Percentiles rank a stretch among this genome's conserved stretches.
These are phyloP conservation scores for Cicer yamashitae DNA, from an alignment of 306 rosid species.

Conservation along the genomic window DNA sequence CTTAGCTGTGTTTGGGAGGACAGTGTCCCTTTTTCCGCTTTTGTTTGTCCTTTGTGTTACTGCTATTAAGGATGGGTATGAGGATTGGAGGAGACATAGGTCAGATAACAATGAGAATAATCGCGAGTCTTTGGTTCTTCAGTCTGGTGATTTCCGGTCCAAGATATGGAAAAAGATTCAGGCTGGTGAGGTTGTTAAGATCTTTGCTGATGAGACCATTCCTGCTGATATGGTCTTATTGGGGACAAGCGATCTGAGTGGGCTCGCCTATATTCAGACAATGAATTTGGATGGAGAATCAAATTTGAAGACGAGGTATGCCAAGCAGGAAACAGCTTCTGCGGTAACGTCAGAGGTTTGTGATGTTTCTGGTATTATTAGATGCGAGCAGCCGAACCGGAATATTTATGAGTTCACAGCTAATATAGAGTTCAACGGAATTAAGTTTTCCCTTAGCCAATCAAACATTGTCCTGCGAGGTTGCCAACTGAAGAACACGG, in stretches of 20 bases:
- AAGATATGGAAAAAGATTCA: conserved; percentile 82
- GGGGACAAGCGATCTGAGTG: conserved; percentile 96
- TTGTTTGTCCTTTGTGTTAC: conserved; percentile 89
- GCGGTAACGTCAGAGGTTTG: conserved; percentile 61
- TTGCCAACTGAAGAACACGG: conserved; percentile 96
- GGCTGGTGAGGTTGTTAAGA: conserved; percentile 89
- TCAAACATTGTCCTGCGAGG: conserved; percentile 96
- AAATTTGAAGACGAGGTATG: conserved; percentile 95
- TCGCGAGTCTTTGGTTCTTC: conserved; percentile 72
- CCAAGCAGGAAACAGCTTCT: conserved; percentile 81
- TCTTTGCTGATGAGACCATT: conserved; percentile 78
- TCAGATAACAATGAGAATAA: conserved; percentile 91
- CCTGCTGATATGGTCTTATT: conserved; percentile 97
- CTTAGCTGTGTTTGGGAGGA: conserved; percentile 92
- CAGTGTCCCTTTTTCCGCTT: conserved; percentile 86
- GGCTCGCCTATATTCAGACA: conserved; percentile 94
- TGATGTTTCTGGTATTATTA: conserved; percentile 67
- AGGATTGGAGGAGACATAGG: conserved; percentile 95
- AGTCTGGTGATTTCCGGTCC: conserved; percentile 57
- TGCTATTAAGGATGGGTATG: conserved; percentile 95
- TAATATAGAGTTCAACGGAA: conserved; percentile 79
- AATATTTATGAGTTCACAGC: conserved; percentile 94
- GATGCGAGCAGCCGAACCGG: conserved; percentile 90
- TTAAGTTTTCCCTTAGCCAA: conserved; percentile 78
- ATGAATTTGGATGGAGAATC: conserved; percentile 99